Evolutionary conservation across 768 basidiomycete species (phyloP).

Genomic region (Daedalea quercina): DNA sequence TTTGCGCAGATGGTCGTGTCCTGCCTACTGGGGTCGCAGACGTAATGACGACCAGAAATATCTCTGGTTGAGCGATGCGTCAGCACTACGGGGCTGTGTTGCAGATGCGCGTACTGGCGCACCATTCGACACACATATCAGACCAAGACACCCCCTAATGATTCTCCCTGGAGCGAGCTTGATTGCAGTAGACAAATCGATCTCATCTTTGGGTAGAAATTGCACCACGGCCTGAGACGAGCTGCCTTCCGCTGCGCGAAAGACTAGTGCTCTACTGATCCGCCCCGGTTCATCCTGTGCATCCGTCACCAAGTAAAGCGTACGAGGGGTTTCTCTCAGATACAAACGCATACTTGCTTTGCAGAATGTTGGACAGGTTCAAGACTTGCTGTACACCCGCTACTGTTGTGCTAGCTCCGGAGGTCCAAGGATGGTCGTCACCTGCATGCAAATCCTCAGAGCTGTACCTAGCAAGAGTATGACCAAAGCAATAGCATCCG

Average conservation of each 20-base stretch:
- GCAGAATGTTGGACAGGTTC: no score
- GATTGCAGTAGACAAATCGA: slow-evolving; percentile 59
- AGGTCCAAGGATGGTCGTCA: no score
- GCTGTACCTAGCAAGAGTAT: no score
- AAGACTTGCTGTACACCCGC: no score
- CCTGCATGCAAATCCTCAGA: no score
- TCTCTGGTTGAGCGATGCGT: slow-evolving; percentile 33
- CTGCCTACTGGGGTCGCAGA: slow-evolving; percentile 72
- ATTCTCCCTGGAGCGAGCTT: slow-evolving; percentile 57
- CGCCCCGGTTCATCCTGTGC: slow-evolving; percentile 59
- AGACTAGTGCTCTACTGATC: slow-evolving; percentile 60
- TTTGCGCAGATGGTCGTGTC: slow-evolving; percentile 49
- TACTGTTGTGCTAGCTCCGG: no score
- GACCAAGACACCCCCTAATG: slow-evolving; percentile 79
- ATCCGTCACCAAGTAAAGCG: slow-evolving; percentile 67
- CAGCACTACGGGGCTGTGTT: background rate
- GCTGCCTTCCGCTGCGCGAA: slow-evolving; percentile 51
- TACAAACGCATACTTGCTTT: slow-evolving; percentile 64
- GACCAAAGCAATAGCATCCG: no score
- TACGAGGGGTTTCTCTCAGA: slow-evolving; percentile 58
- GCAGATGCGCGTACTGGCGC: slow-evolving; percentile 18
- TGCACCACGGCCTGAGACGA: slow-evolving; percentile 76
- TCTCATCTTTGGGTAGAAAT: slow-evolving; percentile 66
- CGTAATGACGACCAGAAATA: slow-evolving; percentile 81
- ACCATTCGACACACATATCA: slow-evolving; percentile 72